A percentile compares a stretch with the other conserved stretches of the same genome.
Evolutionary conservation across 2,329 filamentous ascomycete species (phyloP).

Genomic region (Aspergillus aculeatus): DNA sequence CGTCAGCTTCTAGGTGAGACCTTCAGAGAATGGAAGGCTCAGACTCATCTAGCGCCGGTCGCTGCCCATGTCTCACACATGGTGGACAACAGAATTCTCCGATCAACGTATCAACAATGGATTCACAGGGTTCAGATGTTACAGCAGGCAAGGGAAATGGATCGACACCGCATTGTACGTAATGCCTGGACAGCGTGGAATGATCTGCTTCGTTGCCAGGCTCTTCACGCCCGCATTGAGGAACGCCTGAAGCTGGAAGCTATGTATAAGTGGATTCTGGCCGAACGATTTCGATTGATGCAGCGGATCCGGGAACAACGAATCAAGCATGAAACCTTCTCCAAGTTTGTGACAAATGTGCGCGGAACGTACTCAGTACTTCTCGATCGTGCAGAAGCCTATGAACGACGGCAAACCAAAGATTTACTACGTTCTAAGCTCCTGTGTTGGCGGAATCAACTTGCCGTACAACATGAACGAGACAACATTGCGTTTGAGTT

Average conservation of each 20-base stretch:
- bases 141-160: constrained; percentile 50
- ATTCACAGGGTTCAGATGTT: constrained; percentile 45
- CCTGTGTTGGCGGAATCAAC: constrained; percentile 37
- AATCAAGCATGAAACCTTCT: constrained; percentile 40
- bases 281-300: constrained; percentile 45
- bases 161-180: constrained; percentile 54
- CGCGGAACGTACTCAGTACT: constrained; percentile 38
- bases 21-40: constrained; percentile 44
- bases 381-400: constrained; percentile 37
- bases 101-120: constrained; percentile 52
- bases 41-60: constrained; percentile 44
- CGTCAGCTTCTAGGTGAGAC: constrained; percentile 37
- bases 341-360: constrained; percentile 41
- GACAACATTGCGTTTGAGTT: constrained; percentile 45
- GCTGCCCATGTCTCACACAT: constrained; percentile 44
- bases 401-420: constrained; percentile 33
- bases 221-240: constrained; percentile 54
- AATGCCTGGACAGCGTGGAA: constrained; percentile 64
- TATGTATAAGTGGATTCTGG: constrained; percentile 63
- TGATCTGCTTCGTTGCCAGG: constrained; percentile 56
- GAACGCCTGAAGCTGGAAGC: constrained; percentile 56
- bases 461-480: constrained; percentile 40
- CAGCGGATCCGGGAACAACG: constrained; percentile 41
- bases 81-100: constrained; percentile 47
- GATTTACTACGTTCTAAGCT: constrained; percentile 38